Percentiles rank a stretch among this genome's conserved stretches.
These are phyloP conservation scores for Colletotrichum trifolii DNA, from an alignment of 2,329 filamentous ascomycete species.

Conservation along the genomic window DNA sequence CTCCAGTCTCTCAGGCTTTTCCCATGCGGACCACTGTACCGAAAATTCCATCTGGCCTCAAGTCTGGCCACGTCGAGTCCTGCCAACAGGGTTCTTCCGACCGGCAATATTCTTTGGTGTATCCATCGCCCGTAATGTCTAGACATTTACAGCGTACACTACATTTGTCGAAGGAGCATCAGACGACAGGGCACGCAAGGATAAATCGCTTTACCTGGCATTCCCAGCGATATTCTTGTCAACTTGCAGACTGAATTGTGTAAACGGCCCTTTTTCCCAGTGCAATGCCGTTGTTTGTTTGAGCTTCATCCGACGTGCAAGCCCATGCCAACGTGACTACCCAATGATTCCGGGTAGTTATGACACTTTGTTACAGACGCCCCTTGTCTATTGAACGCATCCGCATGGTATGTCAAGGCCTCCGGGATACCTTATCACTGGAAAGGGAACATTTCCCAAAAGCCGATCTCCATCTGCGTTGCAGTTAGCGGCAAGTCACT, in stretches of 20 bases:
- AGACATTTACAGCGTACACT: no score
- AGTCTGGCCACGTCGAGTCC: constrained; percentile 1
- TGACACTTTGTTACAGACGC: no score
- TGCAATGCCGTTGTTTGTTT: background rate
- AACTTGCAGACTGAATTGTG: no score
- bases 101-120: no score
- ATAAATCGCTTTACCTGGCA: background rate
- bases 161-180: constrained; percentile 24
- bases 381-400: no score
- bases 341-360: no score
- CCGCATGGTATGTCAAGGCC: no score
- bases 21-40: background rate
- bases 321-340: background rate
- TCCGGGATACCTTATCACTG: constrained; percentile 32
- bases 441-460: constrained; percentile 65
- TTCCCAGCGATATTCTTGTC: no score
- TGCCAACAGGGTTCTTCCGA: constrained; percentile 3
- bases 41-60: constrained; percentile 11
- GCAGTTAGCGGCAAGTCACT: constrained; percentile 16
- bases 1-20: constrained; percentile 23
- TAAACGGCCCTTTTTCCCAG: no score
- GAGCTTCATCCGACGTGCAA: constrained; percentile 3
- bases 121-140: no score
- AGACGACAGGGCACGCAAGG: constrained; percentile 8
- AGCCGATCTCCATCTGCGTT: constrained; percentile 63